Evolutionary conservation across 2,329 filamentous ascomycete genomes (phyloP).

Genomic region (Akanthomyces muscarius): DNA sequence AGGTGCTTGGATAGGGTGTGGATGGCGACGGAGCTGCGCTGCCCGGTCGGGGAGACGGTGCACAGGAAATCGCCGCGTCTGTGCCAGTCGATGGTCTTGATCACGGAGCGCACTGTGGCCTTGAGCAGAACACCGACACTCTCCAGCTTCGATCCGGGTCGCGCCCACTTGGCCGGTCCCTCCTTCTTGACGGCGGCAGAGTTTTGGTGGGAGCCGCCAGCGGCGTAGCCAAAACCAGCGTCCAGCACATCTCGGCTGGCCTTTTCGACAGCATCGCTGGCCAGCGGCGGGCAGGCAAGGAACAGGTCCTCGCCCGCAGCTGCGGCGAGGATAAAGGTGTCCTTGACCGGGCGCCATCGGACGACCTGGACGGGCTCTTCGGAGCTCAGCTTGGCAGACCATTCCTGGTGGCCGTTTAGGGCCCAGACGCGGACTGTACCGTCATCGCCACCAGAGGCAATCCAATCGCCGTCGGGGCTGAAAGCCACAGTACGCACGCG

Average conservation of each 20-base stretch:
- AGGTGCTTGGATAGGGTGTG: conserved; percentile 94
- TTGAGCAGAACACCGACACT: conserved; percentile 76
- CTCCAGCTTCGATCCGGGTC: conserved; percentile 69
- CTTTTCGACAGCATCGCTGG: conserved; percentile 69
- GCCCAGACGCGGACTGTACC: conserved; percentile 91
- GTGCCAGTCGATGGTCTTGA: conserved; percentile 93
- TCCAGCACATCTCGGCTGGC: conserved; percentile 74
- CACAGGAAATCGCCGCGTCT: conserved; percentile 90
- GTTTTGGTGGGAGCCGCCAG: conserved; percentile 56
- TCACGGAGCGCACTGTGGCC: conserved; percentile 70
- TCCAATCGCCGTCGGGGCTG: conserved; percentile 78
- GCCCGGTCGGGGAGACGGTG: conserved; percentile 78
- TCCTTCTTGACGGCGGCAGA: conserved; percentile 62
- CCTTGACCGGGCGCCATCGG: conserved; percentile 81
- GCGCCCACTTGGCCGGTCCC: conserved; percentile 75
- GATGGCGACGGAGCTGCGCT: conserved; percentile 79
- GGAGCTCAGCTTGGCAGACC: conserved; percentile 73
- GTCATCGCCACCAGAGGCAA: conserved; percentile 92
- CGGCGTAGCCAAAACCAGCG: conserved; percentile 90
- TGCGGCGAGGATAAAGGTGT: conserved; percentile 76
- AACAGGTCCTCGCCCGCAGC: conserved; percentile 82
- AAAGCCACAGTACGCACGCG: conserved; percentile 80
- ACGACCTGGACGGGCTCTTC: conserved; percentile 81
- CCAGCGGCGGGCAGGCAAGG: conserved; percentile 72
- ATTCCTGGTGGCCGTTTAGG: conserved; percentile 82